Percentiles rank a stretch among this genome's conserved stretches.
These are phyloP conservation scores for Corinectria fuckeliana DNA, from an alignment of 2,329 filamentous ascomycete genomes.

Conservation along the genomic window DNA sequence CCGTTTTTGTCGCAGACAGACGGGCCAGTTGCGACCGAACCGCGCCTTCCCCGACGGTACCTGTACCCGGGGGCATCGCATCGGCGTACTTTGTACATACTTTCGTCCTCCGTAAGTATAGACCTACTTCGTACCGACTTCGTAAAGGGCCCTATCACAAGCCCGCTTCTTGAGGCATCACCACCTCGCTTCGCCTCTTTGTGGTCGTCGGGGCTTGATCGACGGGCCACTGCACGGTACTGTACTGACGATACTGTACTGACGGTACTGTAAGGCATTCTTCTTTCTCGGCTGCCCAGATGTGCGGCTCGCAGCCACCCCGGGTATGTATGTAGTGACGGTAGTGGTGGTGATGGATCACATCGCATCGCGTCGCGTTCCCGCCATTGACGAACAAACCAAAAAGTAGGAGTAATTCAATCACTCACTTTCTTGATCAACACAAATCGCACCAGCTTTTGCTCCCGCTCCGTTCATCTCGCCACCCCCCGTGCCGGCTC, in stretches of 20 bases:
- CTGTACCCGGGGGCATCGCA: constrained; percentile 9
- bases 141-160: constrained; percentile 13
- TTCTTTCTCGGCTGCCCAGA: not conserved
- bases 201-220: too few relatives aligned
- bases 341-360: too few relatives aligned
- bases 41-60: constrained; percentile 24
- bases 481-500: constrained; percentile 29
- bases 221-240: too few relatives aligned
- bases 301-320: constrained; percentile 36
- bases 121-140: not conserved
- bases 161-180: not conserved
- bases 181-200: not conserved
- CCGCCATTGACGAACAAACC: constrained; percentile 5
- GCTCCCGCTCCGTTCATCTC: constrained; percentile 27
- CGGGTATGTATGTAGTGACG: too few relatives aligned
- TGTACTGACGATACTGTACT: too few relatives aligned
- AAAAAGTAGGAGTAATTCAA: constrained; percentile 9
- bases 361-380: constrained; percentile 36
- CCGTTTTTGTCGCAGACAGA: not conserved
- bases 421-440: not conserved
- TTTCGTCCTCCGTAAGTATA: too few relatives aligned
- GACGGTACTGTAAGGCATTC: too few relatives aligned
- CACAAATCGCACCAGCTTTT: not conserved
- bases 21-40: constrained; percentile 14
- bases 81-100: too few relatives aligned